Percentiles rank a stretch among this genome's conserved stretches.
phyloP scores from a whole-genome alignment of 345 rosid species.

The Toxicodendron radicans region DNA sequence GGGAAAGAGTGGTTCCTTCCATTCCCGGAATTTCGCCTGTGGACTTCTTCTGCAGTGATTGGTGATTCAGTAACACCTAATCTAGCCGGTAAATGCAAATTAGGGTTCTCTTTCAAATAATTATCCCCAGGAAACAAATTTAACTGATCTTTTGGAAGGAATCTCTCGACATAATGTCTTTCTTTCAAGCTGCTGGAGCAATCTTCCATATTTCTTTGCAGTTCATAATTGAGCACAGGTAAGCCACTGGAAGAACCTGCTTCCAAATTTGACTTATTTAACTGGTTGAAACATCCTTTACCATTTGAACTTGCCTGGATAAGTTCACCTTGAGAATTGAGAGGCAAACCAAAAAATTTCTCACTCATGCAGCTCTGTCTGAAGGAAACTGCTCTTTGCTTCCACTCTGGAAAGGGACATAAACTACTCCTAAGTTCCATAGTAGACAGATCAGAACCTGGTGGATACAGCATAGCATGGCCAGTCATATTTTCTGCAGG shows the following conservation, averaged over 20 bases:
- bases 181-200: slow-evolving; percentile 22
- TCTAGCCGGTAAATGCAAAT: slow-evolving; percentile 32
- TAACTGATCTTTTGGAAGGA: slow-evolving; percentile 27
- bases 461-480: slow-evolving; percentile 26
- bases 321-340: slow-evolving; percentile 63
- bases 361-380: slow-evolving; percentile 34
- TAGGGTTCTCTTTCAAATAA: slow-evolving; percentile 25
- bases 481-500: slow-evolving; percentile 25
- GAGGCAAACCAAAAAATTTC: slow-evolving; percentile 45
- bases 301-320: slow-evolving; percentile 37
- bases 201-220: slow-evolving; percentile 22
- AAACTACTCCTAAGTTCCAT: slow-evolving; percentile 22
- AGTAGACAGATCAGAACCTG: slow-evolving; percentile 28
- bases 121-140: slow-evolving; percentile 30
- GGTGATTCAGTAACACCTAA: slow-evolving; percentile 36
- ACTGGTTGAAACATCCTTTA: slow-evolving; percentile 27
- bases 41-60: slow-evolving; percentile 25
- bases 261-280: slow-evolving; percentile 19
- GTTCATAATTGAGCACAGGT: slow-evolving; percentile 16
- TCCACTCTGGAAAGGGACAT: slow-evolving; percentile 30
- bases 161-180: slow-evolving; percentile 26
- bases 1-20: slow-evolving; percentile 20
- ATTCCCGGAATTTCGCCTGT: slow-evolving; percentile 25
- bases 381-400: slow-evolving; percentile 27
- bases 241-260: slow-evolving; percentile 32